phyloP scores from a whole-genome alignment of 768 basidiomycete species.

The Rossbeevera mucosa region DNA sequence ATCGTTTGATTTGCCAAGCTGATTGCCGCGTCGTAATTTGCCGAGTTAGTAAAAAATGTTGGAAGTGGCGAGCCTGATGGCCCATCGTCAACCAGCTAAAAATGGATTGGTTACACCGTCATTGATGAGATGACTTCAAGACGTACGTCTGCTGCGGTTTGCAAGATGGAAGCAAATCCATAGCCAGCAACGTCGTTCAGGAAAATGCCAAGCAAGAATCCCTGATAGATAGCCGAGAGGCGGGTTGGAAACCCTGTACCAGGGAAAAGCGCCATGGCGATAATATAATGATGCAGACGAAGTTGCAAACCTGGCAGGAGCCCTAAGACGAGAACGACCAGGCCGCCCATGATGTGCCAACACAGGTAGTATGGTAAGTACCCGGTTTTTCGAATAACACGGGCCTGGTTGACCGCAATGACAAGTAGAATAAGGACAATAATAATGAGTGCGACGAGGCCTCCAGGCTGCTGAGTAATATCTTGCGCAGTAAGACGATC shows the following conservation, averaged over 20 bases:
- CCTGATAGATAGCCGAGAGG: slow-evolving; percentile 74
- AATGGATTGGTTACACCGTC: neutral
- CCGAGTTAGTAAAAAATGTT: slow-evolving; percentile 69
- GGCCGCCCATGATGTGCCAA: slow-evolving; percentile 68
- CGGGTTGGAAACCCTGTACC: slow-evolving; percentile 80
- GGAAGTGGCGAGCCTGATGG: slow-evolving; percentile 66
- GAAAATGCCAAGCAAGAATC: slow-evolving; percentile 78
- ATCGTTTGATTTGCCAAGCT: slow-evolving; percentile 53
- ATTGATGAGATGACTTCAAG: neutral
- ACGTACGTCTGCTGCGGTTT: slow-evolving; percentile 67
- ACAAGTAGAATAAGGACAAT: slow-evolving; percentile 58
- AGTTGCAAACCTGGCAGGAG: slow-evolving; percentile 64
- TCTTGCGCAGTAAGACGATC: slow-evolving; percentile 69
- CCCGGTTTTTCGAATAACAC: slow-evolving; percentile 81
- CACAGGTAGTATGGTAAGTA: slow-evolving; percentile 73
- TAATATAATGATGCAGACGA: slow-evolving; percentile 80
- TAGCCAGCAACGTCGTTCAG: slow-evolving; percentile 75
- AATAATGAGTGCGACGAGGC: slow-evolving; percentile 62
- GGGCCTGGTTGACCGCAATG: slow-evolving; percentile 66
- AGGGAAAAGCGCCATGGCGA: slow-evolving; percentile 70
- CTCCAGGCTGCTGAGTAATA: slow-evolving; percentile 60
- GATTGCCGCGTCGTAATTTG: slow-evolving; percentile 53
- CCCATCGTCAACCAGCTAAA: slow-evolving; percentile 69
- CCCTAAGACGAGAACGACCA: slow-evolving; percentile 62
- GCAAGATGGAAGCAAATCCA: slow-evolving; percentile 74